Evolutionary conservation across 352 stramenopile species (phyloP).

Genomic region (Phytopythium ostracodes): DNA sequence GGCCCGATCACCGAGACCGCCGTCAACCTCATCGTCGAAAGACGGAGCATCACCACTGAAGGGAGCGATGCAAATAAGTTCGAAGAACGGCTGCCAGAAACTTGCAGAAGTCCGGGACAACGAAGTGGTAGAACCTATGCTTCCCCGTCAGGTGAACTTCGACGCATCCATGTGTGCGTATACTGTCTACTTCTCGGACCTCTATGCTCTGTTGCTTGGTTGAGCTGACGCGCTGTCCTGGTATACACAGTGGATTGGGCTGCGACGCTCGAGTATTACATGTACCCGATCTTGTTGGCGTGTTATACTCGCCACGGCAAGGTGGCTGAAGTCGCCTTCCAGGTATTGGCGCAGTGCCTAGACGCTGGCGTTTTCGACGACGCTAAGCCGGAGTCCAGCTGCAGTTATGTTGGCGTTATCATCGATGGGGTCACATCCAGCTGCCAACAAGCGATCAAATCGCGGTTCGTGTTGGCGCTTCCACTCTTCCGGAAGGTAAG

Average conservation of each 20-base stretch:
- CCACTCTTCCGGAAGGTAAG: conserved; percentile 67
- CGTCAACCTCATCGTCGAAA: not conserved
- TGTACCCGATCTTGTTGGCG: conserved; percentile 71
- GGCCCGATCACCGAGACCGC: not conserved
- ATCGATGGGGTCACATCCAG: conserved; percentile 60
- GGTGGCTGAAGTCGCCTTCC: conserved; percentile 44
- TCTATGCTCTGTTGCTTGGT: not conserved
- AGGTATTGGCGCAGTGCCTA: conserved; percentile 50
- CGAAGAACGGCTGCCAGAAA: not conserved
- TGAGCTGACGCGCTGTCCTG: not conserved
- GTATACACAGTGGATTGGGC: not conserved
- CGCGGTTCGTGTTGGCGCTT: conserved; percentile 52
- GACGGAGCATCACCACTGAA: not conserved
- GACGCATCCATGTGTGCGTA: not conserved
- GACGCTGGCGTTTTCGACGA: conserved; percentile 56
- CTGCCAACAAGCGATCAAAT: conserved; percentile 79
- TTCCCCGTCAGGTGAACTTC: not conserved
- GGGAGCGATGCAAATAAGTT: not conserved
- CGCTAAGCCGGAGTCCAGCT: conserved; percentile 15
- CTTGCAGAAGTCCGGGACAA: not conserved
- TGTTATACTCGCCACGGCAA: conserved; percentile 75
- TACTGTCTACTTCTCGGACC: not conserved
- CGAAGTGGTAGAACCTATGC: not conserved
- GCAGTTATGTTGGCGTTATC: conserved; percentile 46
- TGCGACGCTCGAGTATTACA: conserved; percentile 52